Base-by-base conservation (phyloP, 257 asterid species). In the Scutellaria baicalensis region DNA sequence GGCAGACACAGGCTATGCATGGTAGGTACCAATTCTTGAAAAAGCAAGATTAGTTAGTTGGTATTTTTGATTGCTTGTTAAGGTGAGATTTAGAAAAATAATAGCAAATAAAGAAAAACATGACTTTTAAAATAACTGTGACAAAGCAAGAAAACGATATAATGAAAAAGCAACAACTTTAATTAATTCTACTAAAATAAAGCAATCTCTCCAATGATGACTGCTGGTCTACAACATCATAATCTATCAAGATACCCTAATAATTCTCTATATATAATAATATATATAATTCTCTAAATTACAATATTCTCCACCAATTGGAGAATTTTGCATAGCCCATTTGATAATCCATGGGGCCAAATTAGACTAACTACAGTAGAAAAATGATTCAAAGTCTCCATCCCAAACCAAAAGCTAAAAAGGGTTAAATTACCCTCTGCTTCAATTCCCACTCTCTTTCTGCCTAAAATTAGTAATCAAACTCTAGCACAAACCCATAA, bases 1-100 rank as follows among this genome's bases (percentile, higher is more conserved):
- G 93, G 96, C 93, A 85, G 96, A 85, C 90, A 86, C 44, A 78
- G 71, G 86, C 79, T 85, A 80, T 86, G 86, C 79, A 85, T 67
- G 82, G 91, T 86, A 74, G 96, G 93, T 83, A 77, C 84, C 82
- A 77, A 40, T 76, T 80, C 72, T 52, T 74, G 57, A 40, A 81
- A 85, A 86, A 80, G 91, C 63, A 75, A 75, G 78, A 76, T 74
- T 79, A 79, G 75, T 75, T 75, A 70, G 79, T 81, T 78, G 84
- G 86, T 81, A 82, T 84, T 79, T 84, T 80, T 82, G 78, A 68
- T 85, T 88, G 61, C 79, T 75, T 81, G 79, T 45, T 78, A 57
- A 81, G 70, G 73, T 75, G 54, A 64, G 77, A 78, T 77, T 59
- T 47, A 56, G 49, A 67, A 66, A 39, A 64, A 58, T 39, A 67